Conservation (phyloP, 768 basidiomycete species). For the Hemileccinum rubropunctum region DNA sequence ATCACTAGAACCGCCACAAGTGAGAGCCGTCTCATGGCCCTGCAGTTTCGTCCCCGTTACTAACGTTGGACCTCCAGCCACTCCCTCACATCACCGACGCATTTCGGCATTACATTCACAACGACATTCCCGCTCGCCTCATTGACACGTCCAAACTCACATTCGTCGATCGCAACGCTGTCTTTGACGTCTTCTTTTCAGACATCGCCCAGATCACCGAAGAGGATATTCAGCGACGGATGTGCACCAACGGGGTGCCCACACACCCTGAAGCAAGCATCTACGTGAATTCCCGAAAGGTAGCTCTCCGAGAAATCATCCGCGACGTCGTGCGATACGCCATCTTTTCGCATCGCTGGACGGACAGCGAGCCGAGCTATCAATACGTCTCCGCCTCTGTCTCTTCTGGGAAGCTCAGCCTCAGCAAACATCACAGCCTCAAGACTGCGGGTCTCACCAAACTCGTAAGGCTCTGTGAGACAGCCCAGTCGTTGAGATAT, state of each 20-base stretch:
- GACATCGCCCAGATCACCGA: constrained; percentile 19
- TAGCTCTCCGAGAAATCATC: constrained; percentile 16
- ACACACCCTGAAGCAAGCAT: constrained; percentile 10
- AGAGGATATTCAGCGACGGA: constrained; percentile 7
- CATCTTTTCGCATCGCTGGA: constrained; percentile 28
- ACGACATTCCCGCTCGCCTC: constrained; percentile 26
- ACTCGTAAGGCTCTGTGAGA: constrained; percentile 21
- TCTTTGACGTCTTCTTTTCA: constrained; percentile 17
- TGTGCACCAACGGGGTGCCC: not conserved
- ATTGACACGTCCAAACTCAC: constrained; percentile 21
- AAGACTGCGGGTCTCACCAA: constrained; percentile 12
- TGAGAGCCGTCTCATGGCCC: not conserved
- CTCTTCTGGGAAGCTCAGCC: not conserved
- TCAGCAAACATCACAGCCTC: constrained; percentile 1
- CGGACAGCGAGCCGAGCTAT: constrained; percentile 20
- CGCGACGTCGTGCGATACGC: constrained; percentile 20
- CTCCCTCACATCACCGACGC: constrained; percentile 3
- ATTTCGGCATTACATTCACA: constrained; percentile 22
- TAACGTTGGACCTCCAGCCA: constrained; percentile 3
- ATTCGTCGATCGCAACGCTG: constrained; percentile 21
- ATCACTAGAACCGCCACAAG: constrained; percentile 1
- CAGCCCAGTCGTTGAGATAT: constrained; percentile 16
- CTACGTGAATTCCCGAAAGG: constrained; percentile 13
- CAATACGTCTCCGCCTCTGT: constrained; percentile 8
- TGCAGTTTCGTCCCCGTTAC: not conserved